Evolutionary conservation across 371 early-diverging fungal genomes (phyloP).

Genomic region (Gilbertella persicaria): DNA sequence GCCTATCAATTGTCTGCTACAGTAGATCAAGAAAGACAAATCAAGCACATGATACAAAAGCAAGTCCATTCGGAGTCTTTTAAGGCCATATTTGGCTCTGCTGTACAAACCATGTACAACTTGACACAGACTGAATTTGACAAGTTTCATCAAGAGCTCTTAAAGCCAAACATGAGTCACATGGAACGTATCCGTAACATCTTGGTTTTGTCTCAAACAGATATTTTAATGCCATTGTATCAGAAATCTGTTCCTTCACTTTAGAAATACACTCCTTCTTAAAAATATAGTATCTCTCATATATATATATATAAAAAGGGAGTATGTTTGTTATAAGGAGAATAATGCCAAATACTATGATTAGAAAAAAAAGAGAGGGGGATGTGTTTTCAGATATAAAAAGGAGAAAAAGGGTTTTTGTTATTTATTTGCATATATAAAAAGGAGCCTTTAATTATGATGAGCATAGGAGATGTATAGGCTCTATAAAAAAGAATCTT

Average conservation of each 20-base stretch:
- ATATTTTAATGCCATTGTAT: conserved; percentile 17
- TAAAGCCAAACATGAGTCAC: conserved; percentile 16
- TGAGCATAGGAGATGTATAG: no score
- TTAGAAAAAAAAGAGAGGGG: no score
- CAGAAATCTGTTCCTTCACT: conserved; percentile 15
- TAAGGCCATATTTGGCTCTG: conserved; percentile 2
- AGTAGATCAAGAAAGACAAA: conserved; percentile 17
- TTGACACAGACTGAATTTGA: conserved; percentile 24
- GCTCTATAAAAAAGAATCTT: no score
- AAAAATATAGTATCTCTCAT: no score
- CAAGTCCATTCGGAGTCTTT: conserved; percentile 9
- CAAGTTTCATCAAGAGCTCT: conserved; percentile 22
- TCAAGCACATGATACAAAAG: conserved; percentile 17
- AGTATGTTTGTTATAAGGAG: no score
- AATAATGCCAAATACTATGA: no score
- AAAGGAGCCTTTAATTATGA: no score
- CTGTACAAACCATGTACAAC: conserved; percentile 15
- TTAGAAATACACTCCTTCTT: no score
- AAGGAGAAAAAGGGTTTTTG: no score
- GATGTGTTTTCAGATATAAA: no score
- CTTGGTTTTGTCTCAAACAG: conserved; percentile 23
- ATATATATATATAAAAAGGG: no score
- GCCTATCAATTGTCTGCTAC: conserved; percentile 9
- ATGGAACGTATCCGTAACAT: conserved; percentile 24
- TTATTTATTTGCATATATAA: no score